Base-by-base conservation (phyloP, 352 stramenopile species). In the Pythium brachiatum region DNA sequence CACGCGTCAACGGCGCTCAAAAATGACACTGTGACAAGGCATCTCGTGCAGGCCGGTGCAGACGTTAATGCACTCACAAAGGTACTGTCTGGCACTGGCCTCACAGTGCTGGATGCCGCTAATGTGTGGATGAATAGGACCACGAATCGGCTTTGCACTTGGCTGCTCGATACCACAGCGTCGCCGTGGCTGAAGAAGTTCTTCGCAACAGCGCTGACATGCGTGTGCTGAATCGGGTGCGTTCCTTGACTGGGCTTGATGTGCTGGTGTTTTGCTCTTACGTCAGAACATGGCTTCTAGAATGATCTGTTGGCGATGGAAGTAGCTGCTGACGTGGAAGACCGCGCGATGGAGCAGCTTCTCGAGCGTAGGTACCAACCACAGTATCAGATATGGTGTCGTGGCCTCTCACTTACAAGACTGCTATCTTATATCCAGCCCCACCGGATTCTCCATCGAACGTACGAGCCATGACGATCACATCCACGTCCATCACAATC, bases 21-120 rank as follows among this genome's bases (percentile, higher is more conserved):
- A 12, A 69, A 62, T 1, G 65, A 75, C 44, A 46, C 65, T 1
- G 57, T 88, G 21, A 68, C 78, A 3, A 71, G 75, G 48, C 68
- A 72, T 44, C 69, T 88, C 12, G 55, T 88, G 1, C 70, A 83
- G 27, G 78, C 78, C 7, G 78, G 78, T 2, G 76, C 78, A 9
- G 55, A 78, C 39, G 64, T 81, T 18, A 70, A 85, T 50, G 64
- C 59, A 6, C 46, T 56, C 16, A 70, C 74, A 5, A 73, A 81
- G 62, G 63, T 77, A 51, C 25, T 26, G 3, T 16, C 11, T 7
- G n/a, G 7, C 5, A 36, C 11, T 32, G 18, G 27, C 16, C 5
- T 25, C 27, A 25, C 26, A 7, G 25, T 46, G 2, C 23, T 60
- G n/a, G 34, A 34, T 16, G 60, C 7, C 38, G 31, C 2, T 16